These are phyloP conservation scores for Beauveria rudraprayagi DNA, from an alignment of 2,329 filamentous ascomycete species.

Conservation along the genomic window DNA sequence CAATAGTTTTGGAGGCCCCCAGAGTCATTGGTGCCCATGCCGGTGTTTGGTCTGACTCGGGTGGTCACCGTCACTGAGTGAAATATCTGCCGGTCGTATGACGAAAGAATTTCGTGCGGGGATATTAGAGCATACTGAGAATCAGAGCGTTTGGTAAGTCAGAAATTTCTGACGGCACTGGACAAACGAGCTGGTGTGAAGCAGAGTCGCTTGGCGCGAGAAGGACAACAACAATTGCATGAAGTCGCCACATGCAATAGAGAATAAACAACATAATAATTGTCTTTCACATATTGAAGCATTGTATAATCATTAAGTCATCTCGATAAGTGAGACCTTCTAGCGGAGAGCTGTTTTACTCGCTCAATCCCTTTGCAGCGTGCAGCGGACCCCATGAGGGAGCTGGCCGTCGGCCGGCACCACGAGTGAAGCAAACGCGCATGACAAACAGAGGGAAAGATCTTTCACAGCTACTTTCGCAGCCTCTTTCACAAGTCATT, in stretches of 20 bases:
- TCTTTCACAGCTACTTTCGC: no score
- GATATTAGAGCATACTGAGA: background rate
- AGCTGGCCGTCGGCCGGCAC: background rate
- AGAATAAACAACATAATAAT: no score
- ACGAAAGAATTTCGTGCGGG: background rate
- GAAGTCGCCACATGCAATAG: no score
- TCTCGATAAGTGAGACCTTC: no score
- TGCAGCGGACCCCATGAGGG: background rate
- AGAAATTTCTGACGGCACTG: no score
- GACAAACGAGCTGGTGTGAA: no score
- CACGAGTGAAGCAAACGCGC: background rate
- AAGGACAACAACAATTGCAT: no score
- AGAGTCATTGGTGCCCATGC: background rate
- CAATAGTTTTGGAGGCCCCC: conserved; percentile 13
- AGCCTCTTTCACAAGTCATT: no score
- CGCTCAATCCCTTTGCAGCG: background rate
- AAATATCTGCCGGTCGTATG: background rate
- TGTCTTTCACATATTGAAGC: no score
- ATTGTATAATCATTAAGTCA: no score
- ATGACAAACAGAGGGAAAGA: background rate
- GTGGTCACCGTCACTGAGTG: background rate
- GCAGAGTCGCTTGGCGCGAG: no score
- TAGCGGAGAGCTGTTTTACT: background rate
- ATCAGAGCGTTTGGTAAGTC: background rate
- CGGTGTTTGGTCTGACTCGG: background rate